Percentiles rank a stretch among this genome's conserved stretches.
phyloP scores from a whole-genome alignment of 148 eudicot species.

The Heliosperma pusillum region DNA sequence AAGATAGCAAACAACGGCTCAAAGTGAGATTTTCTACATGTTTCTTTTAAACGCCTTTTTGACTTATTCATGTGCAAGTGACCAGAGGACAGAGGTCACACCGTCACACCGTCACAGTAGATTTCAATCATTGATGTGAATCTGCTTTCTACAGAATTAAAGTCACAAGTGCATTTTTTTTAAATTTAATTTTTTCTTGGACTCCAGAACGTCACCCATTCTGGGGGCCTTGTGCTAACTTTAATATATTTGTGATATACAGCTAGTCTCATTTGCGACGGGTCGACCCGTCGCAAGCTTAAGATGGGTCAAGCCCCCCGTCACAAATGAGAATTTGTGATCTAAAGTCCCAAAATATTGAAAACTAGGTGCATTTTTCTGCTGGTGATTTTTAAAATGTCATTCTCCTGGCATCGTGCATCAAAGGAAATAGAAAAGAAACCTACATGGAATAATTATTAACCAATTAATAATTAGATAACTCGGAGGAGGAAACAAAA shows the following conservation, averaged over 20 bases:
- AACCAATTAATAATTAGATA: neutral
- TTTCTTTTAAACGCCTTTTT: neutral
- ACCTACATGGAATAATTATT: neutral
- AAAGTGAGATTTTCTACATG: constrained; percentile 44
- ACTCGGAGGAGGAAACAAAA: neutral
- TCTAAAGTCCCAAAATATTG: neutral
- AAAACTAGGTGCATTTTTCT: neutral
- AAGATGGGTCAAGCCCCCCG: no score
- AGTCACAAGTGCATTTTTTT: neutral
- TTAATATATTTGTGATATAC: no score
- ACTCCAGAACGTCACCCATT: neutral
- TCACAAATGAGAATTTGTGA: no score
- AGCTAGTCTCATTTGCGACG: no score
- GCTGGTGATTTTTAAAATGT: neutral
- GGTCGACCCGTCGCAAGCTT: no score
- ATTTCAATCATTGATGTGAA: neutral
- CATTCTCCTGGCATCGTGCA: neutral
- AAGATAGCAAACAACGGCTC: constrained; percentile 95
- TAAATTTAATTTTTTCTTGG: neutral
- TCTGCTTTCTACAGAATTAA: neutral
- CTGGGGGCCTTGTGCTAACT: no score
- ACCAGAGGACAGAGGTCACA: no score
- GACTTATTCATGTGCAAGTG: neutral
- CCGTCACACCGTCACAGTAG: no score
- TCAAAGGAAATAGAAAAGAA: neutral